Percentiles rank a stretch among this genome's conserved stretches.
Evolutionary conservation across 371 early-diverging fungal species (phyloP).

Genomic region (Mortierella sp.): DNA sequence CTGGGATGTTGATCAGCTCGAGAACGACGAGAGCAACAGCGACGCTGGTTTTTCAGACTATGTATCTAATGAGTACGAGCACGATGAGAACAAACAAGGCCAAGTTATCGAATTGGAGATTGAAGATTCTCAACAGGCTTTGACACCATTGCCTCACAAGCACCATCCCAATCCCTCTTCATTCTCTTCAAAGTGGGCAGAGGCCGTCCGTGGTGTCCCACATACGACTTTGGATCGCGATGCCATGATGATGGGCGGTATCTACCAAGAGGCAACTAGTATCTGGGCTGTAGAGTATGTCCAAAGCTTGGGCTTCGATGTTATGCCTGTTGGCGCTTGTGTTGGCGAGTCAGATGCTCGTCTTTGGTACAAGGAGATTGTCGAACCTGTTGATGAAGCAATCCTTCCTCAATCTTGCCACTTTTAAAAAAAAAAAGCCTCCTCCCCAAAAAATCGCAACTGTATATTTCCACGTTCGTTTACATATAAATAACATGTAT

Average conservation of each 20-base stretch:
- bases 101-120: no score
- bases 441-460: background rate
- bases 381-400: conserved; percentile 5
- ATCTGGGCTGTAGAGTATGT: conserved; percentile 46
- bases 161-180: background rate
- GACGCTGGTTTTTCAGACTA: background rate
- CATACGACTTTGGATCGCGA: conserved; percentile 26
- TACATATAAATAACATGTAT: no score
- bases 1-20: conserved; percentile 64
- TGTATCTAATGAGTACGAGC: background rate
- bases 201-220: conserved; percentile 37
- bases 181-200: conserved; percentile 39
- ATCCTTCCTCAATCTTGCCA: conserved; percentile 24
- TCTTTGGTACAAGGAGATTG: conserved; percentile 43
- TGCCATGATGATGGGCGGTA: conserved; percentile 30
- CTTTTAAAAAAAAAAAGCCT: background rate
- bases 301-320: conserved; percentile 23
- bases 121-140: background rate
- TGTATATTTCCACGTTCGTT: background rate
- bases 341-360: conserved; percentile 33
- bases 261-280: conserved; percentile 35
- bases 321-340: conserved; percentile 39
- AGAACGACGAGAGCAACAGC: background rate
- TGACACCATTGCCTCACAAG: background rate
- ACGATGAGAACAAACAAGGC: background rate